Evolutionary conservation across 2,329 filamentous ascomycete genomes (phyloP).

Genomic region (Epichloe gansuensis): DNA sequence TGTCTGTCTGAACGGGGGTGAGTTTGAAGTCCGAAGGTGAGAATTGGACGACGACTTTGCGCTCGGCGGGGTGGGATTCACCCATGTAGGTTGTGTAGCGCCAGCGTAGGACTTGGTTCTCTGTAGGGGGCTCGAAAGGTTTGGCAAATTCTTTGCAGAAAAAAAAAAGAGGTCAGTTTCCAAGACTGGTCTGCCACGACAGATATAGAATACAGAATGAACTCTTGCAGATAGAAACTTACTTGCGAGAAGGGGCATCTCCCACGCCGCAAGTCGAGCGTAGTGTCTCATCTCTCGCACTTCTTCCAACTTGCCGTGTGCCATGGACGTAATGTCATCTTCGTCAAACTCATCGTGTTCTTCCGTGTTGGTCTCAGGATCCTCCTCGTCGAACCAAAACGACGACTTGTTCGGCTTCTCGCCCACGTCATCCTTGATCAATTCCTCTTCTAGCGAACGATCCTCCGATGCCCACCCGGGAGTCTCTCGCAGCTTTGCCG

Average conservation of each 20-base stretch:
- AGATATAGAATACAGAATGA: background rate
- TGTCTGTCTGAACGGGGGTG: slow-evolving; percentile 53
- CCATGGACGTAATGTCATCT: slow-evolving; percentile 73
- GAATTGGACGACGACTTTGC: slow-evolving; percentile 92
- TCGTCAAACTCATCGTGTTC: slow-evolving; percentile 55
- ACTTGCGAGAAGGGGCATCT: slow-evolving; percentile 86
- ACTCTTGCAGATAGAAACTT: slow-evolving; percentile 26
- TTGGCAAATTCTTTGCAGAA: slow-evolving; percentile 57
- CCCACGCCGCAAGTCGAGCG: slow-evolving; percentile 78
- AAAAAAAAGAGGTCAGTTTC: background rate
- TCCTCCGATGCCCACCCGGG: slow-evolving; percentile 20
- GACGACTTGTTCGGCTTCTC: slow-evolving; percentile 23
- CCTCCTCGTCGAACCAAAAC: slow-evolving; percentile 39
- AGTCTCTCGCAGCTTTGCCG: slow-evolving; percentile 15
- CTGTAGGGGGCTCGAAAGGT: slow-evolving; percentile 63
- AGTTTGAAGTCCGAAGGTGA: slow-evolving; percentile 60
- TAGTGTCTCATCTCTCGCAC: slow-evolving; percentile 83
- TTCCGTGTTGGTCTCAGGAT: slow-evolving; percentile 33
- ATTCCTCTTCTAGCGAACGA: slow-evolving; percentile 18
- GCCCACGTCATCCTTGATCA: slow-evolving; percentile 19
- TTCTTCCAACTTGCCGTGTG: slow-evolving; percentile 76
- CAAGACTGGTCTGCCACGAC: background rate
- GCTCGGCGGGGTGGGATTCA: slow-evolving; percentile 78
- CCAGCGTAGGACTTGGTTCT: slow-evolving; percentile 68
- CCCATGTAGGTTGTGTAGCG: slow-evolving; percentile 96